Evolutionary conservation across 2,329 filamentous ascomycete species (phyloP).

Genomic region (Hypoxylon sp.): DNA sequence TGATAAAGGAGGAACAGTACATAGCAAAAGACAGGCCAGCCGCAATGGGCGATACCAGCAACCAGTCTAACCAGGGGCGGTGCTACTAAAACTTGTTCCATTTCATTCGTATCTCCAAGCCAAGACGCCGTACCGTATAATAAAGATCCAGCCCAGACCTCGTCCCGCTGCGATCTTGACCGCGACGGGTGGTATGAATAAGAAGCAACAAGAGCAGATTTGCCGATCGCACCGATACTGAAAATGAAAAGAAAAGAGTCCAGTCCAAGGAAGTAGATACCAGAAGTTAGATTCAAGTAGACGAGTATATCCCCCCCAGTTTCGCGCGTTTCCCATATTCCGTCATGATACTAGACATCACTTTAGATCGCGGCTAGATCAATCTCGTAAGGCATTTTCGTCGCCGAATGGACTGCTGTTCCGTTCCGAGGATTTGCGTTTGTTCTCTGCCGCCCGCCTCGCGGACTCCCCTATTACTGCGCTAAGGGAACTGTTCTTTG

Average conservation of each 20-base stretch:
- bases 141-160: slow-evolving; percentile 40
- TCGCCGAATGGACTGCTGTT: slow-evolving; percentile 52
- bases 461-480: slow-evolving; percentile 69
- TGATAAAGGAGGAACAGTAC: slow-evolving; percentile 26
- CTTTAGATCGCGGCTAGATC: slow-evolving; percentile 32
- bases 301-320: slow-evolving; percentile 35
- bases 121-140: slow-evolving; percentile 41
- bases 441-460: slow-evolving; percentile 56
- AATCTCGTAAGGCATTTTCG: slow-evolving; percentile 52
- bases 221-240: slow-evolving; percentile 30
- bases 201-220: slow-evolving; percentile 34
- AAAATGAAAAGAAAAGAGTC: slow-evolving; percentile 34
- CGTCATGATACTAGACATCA: slow-evolving; percentile 42
- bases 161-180: slow-evolving; percentile 20
- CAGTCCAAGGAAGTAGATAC: slow-evolving; percentile 45
- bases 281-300: slow-evolving; percentile 38
- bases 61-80: slow-evolving; percentile 18
- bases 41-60: slow-evolving; percentile 23
- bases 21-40: slow-evolving; percentile 35
- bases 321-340: slow-evolving; percentile 40
- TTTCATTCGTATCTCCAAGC: slow-evolving; percentile 44
- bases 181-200: slow-evolving; percentile 39
- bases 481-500: slow-evolving; percentile 64
- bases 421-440: slow-evolving; percentile 49
- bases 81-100: slow-evolving; percentile 26